A percentile compares a stretch with the other conserved stretches of the same genome.
Evolutionary conservation across 2,329 filamentous ascomycete species (phyloP).

Genomic region (Aspergillus ustus): DNA sequence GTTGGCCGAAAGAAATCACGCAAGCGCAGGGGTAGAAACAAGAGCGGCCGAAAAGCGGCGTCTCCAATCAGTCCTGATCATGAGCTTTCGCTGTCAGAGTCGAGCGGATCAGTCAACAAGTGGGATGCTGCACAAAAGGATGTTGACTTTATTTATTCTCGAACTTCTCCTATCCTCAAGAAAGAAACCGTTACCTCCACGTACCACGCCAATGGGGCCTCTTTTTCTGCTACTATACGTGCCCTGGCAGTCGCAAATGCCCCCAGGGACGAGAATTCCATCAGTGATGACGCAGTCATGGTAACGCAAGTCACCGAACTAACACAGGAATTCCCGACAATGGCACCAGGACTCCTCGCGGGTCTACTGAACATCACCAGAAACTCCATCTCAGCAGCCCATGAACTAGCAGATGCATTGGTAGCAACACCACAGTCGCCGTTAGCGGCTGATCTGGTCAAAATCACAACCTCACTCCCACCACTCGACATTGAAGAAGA

Average conservation of each 20-base stretch:
- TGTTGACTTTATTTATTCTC: slow-evolving; percentile 63
- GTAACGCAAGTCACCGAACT: slow-evolving; percentile 59
- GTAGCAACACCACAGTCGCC: slow-evolving; percentile 40
- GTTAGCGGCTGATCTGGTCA: slow-evolving; percentile 45
- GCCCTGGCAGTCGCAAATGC: slow-evolving; percentile 57
- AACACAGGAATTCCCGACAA: slow-evolving; percentile 57
- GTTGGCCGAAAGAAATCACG: slow-evolving; percentile 46
- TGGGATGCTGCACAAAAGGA: slow-evolving; percentile 64
- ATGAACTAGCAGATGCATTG: slow-evolving; percentile 63
- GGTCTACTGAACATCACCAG: slow-evolving; percentile 62
- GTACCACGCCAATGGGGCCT: slow-evolving; percentile 64
- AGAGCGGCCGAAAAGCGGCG: slow-evolving; percentile 30
- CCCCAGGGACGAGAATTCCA: slow-evolving; percentile 40
- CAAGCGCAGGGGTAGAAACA: slow-evolving; percentile 48
- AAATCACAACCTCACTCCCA: slow-evolving; percentile 43
- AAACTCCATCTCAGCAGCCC: slow-evolving; percentile 61
- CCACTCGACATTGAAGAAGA: slow-evolving; percentile 32
- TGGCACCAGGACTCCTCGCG: slow-evolving; percentile 54
- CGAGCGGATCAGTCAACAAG: slow-evolving; percentile 49
- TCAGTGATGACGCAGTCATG: slow-evolving; percentile 49
- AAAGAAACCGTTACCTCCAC: slow-evolving; percentile 56
- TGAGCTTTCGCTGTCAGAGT: slow-evolving; percentile 21
- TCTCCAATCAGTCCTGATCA: slow-evolving; percentile 22
- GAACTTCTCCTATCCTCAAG: slow-evolving; percentile 53
- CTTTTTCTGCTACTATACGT: slow-evolving; percentile 59